These are phyloP conservation scores for Monosporascus sp. DNA, from an alignment of 2,329 filamentous ascomycete species.

Conservation along the genomic window DNA sequence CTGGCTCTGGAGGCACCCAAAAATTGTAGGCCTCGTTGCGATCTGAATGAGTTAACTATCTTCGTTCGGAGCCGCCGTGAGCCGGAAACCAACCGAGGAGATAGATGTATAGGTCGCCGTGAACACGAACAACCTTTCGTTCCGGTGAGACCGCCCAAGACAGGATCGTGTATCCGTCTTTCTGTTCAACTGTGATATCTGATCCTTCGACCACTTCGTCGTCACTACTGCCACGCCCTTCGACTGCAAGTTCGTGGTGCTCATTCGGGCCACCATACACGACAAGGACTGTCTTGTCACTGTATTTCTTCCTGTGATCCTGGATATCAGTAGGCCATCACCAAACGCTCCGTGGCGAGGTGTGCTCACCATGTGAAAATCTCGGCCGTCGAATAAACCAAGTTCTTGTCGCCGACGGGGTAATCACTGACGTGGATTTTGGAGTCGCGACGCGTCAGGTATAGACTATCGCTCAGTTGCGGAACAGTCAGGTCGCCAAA, in stretches of 20 bases:
- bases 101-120: no score
- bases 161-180: conserved; percentile 2
- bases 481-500: conserved; percentile 3
- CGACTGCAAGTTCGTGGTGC: conserved; percentile 56
- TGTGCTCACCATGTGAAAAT: conserved; percentile 56
- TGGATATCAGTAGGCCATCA: no score
- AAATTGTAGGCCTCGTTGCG: conserved; percentile 64
- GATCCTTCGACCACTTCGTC: conserved; percentile 19
- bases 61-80: no score
- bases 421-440: conserved; percentile 66
- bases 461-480: conserved; percentile 15
- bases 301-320: no score
- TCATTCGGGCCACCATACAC: conserved; percentile 60
- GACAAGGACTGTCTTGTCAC: conserved; percentile 35
- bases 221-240: conserved; percentile 15
- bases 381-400: conserved; percentile 66
- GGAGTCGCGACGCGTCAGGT: conserved; percentile 51
- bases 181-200: no score
- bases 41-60: no score
- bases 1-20: conserved; percentile 41
- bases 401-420: conserved; percentile 48
- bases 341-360: neutral
- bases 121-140: conserved; percentile 34
- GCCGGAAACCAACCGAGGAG: no score
- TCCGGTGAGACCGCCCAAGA: conserved; percentile 48